Base-by-base conservation (phyloP, 202 grass and related monocot species). In the Setaria italica region DNA sequence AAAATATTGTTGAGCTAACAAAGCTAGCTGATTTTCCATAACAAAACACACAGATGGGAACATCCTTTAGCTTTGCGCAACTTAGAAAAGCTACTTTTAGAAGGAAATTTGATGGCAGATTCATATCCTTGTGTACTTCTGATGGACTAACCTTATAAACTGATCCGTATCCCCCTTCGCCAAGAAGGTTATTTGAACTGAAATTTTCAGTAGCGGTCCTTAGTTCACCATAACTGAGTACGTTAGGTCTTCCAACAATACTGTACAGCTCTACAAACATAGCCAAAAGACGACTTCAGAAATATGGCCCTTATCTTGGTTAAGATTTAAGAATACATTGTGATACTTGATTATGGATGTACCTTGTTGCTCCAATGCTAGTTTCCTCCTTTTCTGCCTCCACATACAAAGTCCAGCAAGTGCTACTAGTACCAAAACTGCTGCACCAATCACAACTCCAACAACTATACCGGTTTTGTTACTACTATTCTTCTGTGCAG, bases 161-260 rank as follows among this genome's bases (percentile, higher is more conserved):
- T 45, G 81, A 64, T 6, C 95, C 95, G 82, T 90, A 98, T 80
- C 95, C 95, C 72, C 95, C 95, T 89, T 89, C 81, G 30, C 95
- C 95, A 55, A 98, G 84, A 90, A 89, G 71, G 86, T 98, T 98
- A 72, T 13, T 75, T 67, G 91, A 75, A 87, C 74, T 91, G 72
- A 98, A 98, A 77, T 74, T 88, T 70, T 98, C 91, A 29, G 95
- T 95, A 73, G 95, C 88, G 0, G 75, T 68, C 80, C 90, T 92
- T 45, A 98, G 79, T 63, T 92, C 95, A 73, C 80, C 29, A 85
- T 98, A 95, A 56, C 47, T 82, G 48, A 95, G 89, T 46, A 95
- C 76, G 73, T 94, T 86, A 34, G 87, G 91, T 76, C 83, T 89
- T 70, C 86, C 91, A 57, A 90, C 84, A 53, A 98, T 83, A 59